Conservation (phyloP, 768 basidiomycete genomes). For the Gloeostereum incarnatum region DNA sequence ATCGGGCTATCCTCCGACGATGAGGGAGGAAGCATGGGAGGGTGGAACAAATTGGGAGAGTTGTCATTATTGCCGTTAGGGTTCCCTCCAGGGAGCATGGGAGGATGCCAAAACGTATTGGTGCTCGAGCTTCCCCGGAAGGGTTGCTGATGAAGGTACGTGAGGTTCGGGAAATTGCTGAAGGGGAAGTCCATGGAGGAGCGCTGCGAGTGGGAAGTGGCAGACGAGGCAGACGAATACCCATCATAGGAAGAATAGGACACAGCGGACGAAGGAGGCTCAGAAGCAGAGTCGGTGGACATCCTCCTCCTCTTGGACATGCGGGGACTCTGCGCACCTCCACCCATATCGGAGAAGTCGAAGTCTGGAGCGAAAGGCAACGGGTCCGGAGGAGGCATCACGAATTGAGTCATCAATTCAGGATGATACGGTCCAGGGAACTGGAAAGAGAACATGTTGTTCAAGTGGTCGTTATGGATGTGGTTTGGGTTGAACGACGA, state of each 20-base stretch:
- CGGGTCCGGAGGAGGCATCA: conserved; percentile 32
- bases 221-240: conserved; percentile 48
- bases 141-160: neutral
- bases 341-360: conserved; percentile 30
- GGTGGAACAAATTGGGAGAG: conserved; percentile 54
- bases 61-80: conserved; percentile 17
- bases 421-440: conserved; percentile 73
- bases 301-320: conserved; percentile 62
- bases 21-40: conserved; percentile 50
- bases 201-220: conserved; percentile 48
- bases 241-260: conserved; percentile 59
- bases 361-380: conserved; percentile 47
- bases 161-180: conserved; percentile 18
- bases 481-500: no score
- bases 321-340: conserved; percentile 28
- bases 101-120: conserved; percentile 73
- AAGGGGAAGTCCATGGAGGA: conserved; percentile 51
- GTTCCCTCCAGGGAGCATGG: conserved; percentile 53
- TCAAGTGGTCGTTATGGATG: conserved; percentile 11
- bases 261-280: conserved; percentile 53
- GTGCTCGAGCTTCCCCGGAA: neutral
- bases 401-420: conserved; percentile 54
- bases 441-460: conserved; percentile 26
- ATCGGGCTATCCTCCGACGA: conserved; percentile 49
- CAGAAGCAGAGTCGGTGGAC: conserved; percentile 48